Percentiles rank a stretch among this genome's conserved stretches.
Conservation (phyloP, 2,329 filamentous ascomycete species). For the Calonectria pseudoreteaudii region DNA sequence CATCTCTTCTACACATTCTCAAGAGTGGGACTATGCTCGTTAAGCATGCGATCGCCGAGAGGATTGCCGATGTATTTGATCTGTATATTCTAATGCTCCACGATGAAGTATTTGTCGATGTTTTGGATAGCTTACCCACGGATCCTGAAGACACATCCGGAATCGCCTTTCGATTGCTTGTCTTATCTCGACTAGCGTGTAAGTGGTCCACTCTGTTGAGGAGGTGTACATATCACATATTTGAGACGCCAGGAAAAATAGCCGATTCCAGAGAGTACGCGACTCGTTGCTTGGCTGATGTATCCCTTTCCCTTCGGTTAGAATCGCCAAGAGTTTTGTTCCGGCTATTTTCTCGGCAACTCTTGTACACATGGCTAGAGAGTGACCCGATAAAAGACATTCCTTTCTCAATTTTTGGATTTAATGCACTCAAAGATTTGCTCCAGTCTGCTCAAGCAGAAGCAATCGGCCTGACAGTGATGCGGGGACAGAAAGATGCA, state of each 20-base stretch:
- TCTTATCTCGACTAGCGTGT: constrained; percentile 82
- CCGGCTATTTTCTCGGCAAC: constrained; percentile 84
- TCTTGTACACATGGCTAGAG: constrained; percentile 92
- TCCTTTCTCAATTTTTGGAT: constrained; percentile 88
- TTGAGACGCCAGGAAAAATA: constrained; percentile 86
- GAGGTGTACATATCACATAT: constrained; percentile 91
- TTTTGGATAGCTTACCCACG: constrained; percentile 82
- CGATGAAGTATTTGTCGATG: constrained; percentile 85
- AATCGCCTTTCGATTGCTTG: constrained; percentile 84
- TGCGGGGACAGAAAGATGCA: constrained; percentile 79
- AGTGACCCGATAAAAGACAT: constrained; percentile 75
- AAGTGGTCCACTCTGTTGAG: constrained; percentile 88
- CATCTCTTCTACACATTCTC: constrained; percentile 80
- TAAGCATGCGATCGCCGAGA: constrained; percentile 79
- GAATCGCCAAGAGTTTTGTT: constrained; percentile 79
- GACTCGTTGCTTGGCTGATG: constrained; percentile 73
- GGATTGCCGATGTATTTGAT: constrained; percentile 80
- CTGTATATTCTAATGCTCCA: constrained; percentile 86
- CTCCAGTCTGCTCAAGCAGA: constrained; percentile 80
- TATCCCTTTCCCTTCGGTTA: constrained; percentile 75
- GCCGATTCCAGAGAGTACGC: constrained; percentile 76
- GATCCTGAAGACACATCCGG: constrained; percentile 81
- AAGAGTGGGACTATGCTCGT: constrained; percentile 74
- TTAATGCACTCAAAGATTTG: constrained; percentile 75
- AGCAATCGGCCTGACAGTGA: constrained; percentile 81